phyloP scores from a whole-genome alignment of 768 basidiomycete species.

The Pholiota molesta region DNA sequence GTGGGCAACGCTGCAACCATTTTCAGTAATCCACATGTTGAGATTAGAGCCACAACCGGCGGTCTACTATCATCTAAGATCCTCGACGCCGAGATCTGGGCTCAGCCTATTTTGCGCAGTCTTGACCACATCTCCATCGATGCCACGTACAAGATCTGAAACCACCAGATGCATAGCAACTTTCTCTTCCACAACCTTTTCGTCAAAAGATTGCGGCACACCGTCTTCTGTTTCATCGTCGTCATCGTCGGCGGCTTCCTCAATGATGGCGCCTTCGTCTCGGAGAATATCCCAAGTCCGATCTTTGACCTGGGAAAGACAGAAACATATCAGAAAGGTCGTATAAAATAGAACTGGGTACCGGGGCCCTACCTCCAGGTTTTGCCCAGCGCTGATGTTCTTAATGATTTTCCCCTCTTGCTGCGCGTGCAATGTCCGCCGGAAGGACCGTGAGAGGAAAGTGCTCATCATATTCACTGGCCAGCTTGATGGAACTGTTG shows the following conservation, averaged over 20 bases:
- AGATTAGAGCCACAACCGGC: background rate
- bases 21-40: background rate
- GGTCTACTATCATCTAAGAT: constrained; percentile 1
- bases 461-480: constrained; percentile 70
- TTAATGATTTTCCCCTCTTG: constrained; percentile 81
- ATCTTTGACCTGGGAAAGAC: constrained; percentile 52
- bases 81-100: background rate
- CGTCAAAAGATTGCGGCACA: constrained; percentile 37
- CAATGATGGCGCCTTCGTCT: constrained; percentile 68
- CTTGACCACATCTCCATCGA: constrained; percentile 3
- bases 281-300: constrained; percentile 56
- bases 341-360: background rate
- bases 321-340: background rate
- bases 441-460: constrained; percentile 79
- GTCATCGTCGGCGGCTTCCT: constrained; percentile 53
- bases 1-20: background rate
- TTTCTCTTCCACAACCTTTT: constrained; percentile 49
- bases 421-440: constrained; percentile 68
- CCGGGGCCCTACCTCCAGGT: constrained; percentile 55
- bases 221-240: constrained; percentile 39
- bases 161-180: constrained; percentile 30
- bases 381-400: constrained; percentile 77
- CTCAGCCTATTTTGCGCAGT: background rate
- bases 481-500: constrained; percentile 76
- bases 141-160: constrained; percentile 5